Evolutionary conservation across 108 stramenopile species (phyloP), one percentile per base, ranked within the genome.

Genomic region (Nitzschia inconspicua): DNA sequence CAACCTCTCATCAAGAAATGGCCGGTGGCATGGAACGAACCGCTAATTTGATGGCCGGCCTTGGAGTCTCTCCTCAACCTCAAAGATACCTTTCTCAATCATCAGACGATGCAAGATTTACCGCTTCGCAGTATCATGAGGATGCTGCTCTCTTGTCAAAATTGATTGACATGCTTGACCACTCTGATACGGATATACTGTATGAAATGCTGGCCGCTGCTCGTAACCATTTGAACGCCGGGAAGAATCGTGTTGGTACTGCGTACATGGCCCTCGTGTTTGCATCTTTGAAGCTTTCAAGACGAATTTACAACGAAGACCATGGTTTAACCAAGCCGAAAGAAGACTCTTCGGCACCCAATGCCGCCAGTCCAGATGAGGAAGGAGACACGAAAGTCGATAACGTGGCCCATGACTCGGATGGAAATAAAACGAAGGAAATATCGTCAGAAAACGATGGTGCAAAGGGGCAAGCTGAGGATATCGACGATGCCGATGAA

Each of bases 121-220:
- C 10, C n/a, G 44, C 44, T 46, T 46, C 44, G 7, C 69, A 72
- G 57, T 65, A 57, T 59, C 59, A 40, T 43, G 68, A 74, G 27
- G 80, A 89, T 63, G 89, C 95, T 39, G 75, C 76, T 3, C 58
- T 95, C 44, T 85, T 98, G n/a, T 94, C 94, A 25, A 89, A 89
- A 37, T 61, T 99, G 5, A 72, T 96, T 26, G 96, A 97, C 69
- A 68, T 94, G 29, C 63, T 98, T 56, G 49, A 84, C 16, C 66
- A 80, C 47, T 70, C 79, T 11, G 94, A 97, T 61, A 96, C 96
- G 13, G 96, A 97, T 77, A 60, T 75, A 8, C 61, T 80, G 23
- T 95, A 90, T 65, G 78, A 88, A 67, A 85, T 96, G 70, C 65
- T 95, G 46, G 49, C 57, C 40, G 64, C 83, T 23, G 90, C 88